Base-by-base conservation (phyloP, 2,329 filamentous ascomycete genomes). In the Hypoxylon sp. region DNA sequence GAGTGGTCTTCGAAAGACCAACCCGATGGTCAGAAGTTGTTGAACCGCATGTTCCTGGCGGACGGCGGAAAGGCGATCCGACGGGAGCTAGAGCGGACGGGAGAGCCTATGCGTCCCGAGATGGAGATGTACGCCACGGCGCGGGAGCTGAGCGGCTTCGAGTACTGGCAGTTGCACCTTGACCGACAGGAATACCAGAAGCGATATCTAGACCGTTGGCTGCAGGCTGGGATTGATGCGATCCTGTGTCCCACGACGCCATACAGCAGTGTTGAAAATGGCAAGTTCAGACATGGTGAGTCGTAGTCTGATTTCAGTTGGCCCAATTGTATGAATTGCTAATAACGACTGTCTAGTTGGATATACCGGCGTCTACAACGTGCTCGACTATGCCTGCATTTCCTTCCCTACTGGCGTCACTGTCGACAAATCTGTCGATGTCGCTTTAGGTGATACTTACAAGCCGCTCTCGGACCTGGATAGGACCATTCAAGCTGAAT, bases 191-290 rank as follows among this genome's bases (percentile, higher is more conserved):
- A 76, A 0, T 85, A 80, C 69, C 84, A 85, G 76, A 84, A 83
- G 68, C 74, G 76, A 9, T 84, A 85, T 55, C 76, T 85, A 0
- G 81, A 85, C 44, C 78, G 81, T 2, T 86, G 84, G 84, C 80
- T 80, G 35, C 75, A 74, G 51, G 80, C 81, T 0, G 82, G 81
- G 1, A 84, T 91, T 6, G 91, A 92, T 74, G 88, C 88, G 1
- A 83, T 92, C 8, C 76, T 92, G 0, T 88, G 86, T 55, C 90
- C 90, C 0, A 84, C 83, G 0, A 84, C 82, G 33, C 82, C 84
- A 0, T 85, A 82, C 54, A 80, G 79, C 44, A 79, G 78, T 0
- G 80, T 81, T 31, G 81, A 83, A 74, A 79, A 82, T 50, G 82
- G 82, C 3, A 76, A 77, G 1, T 83, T 84, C 44, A 80, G 77